Conservation (phyloP, 306 rosid genomes). For the Dalbergia oliveri region DNA sequence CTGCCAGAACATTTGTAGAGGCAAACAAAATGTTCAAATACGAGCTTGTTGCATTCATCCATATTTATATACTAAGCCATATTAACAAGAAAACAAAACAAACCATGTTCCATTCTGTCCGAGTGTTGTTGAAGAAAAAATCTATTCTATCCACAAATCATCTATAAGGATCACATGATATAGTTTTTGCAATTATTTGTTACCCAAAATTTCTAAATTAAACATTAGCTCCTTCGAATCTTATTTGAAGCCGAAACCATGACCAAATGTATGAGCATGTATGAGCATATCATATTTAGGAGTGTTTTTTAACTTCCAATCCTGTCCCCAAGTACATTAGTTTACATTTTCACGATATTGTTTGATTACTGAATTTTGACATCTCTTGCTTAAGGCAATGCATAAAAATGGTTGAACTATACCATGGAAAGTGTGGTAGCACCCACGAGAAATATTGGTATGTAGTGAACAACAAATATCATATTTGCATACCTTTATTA, state of each 20-base stretch:
- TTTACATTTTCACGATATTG: neutral
- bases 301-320: neutral
- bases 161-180: neutral
- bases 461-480: slow-evolving; percentile 29
- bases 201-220: neutral
- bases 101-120: slow-evolving; percentile 24
- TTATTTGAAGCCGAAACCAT: no score
- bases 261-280: neutral
- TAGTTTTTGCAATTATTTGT: neutral
- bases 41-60: neutral
- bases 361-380: neutral
- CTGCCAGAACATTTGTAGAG: slow-evolving; percentile 52
- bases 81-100: slow-evolving; percentile 19
- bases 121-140: neutral
- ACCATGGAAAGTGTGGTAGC: slow-evolving; percentile 16
- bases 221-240: neutral
- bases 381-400: neutral
- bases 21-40: slow-evolving; percentile 17
- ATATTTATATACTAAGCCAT: neutral
- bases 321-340: neutral
- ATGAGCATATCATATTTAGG: neutral
- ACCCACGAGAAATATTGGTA: slow-evolving; percentile 27
- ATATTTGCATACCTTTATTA: slow-evolving; percentile 78
- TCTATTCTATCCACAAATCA: slow-evolving; percentile 10
- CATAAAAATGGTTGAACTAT: no score